phyloP scores from a whole-genome alignment of 1,284 basidiomycete genomes.

The Pseudozyma thailandica region DNA sequence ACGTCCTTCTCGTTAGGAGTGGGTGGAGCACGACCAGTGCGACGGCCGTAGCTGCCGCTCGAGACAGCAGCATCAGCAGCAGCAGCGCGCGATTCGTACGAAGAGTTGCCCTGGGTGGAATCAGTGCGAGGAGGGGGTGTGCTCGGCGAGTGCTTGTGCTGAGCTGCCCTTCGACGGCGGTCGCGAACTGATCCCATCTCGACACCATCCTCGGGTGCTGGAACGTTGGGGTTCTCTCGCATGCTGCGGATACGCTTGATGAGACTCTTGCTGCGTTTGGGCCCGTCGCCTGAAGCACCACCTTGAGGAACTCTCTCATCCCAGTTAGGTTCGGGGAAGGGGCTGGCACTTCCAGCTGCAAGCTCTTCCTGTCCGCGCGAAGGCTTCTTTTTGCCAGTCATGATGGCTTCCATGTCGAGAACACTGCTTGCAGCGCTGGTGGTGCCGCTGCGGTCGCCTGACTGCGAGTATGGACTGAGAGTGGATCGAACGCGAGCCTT shows the following conservation, averaged over 20 bases:
- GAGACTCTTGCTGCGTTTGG: constrained; percentile 59
- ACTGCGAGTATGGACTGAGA: constrained; percentile 45
- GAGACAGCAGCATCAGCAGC: constrained; percentile 31
- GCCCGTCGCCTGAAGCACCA: constrained; percentile 22
- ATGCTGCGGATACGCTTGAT: constrained; percentile 61
- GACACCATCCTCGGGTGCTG: constrained; percentile 49
- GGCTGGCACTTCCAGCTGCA: constrained; percentile 50
- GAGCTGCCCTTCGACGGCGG: constrained; percentile 28
- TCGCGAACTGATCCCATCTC: constrained; percentile 41
- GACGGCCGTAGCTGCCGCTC: constrained; percentile 33
- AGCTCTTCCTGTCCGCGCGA: constrained; percentile 19
- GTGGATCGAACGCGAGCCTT: constrained; percentile 32
- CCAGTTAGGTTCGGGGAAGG: constrained; percentile 57
- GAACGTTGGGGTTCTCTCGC: constrained; percentile 59
- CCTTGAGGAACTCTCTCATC: constrained; percentile 7
- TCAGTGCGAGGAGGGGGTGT: constrained; percentile 42
- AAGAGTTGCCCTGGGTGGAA: not conserved
- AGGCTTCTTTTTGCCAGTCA: constrained; percentile 56
- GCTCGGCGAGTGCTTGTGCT: constrained; percentile 54
- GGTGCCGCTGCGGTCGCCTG: constrained; percentile 45
- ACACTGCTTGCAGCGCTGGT: constrained; percentile 56
- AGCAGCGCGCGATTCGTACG: constrained; percentile 34
- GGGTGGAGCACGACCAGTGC: constrained; percentile 12
- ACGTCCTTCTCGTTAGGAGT: constrained; percentile 33
- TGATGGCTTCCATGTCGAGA: constrained; percentile 63